These are phyloP conservation scores for Phytophthora capsici DNA, from an alignment of 352 stramenopile genomes.

Conservation along the genomic window DNA sequence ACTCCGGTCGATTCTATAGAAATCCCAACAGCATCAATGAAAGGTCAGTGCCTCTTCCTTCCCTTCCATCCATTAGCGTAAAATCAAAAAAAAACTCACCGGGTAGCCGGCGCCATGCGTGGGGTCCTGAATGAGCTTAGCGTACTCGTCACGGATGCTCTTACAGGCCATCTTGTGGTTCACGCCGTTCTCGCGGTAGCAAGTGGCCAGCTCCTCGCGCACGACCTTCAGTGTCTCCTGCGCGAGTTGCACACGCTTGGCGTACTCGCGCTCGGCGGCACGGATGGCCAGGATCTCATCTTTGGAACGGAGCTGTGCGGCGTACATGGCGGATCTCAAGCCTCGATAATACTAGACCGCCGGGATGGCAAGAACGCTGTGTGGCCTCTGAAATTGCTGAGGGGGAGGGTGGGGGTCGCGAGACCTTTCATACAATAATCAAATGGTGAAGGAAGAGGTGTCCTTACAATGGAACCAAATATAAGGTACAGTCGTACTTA, in stretches of 20 bases:
- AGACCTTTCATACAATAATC: background rate
- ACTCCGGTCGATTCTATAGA: conserved; percentile 42
- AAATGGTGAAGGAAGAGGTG: conserved; percentile 1
- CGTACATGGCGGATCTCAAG: conserved; percentile 48
- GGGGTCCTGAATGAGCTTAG: conserved; percentile 79
- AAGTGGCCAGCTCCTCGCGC: conserved; percentile 85
- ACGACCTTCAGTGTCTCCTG: conserved; percentile 87
- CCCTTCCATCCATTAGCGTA: background rate
- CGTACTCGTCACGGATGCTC: conserved; percentile 83
- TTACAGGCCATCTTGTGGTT: conserved; percentile 92
- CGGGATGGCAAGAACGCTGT: conserved; percentile 23
- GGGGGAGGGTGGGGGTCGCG: conserved; percentile 16
- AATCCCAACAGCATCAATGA: conserved; percentile 4
- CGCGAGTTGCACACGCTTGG: conserved; percentile 73
- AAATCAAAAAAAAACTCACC: conserved; percentile 33
- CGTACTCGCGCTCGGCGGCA: conserved; percentile 76
- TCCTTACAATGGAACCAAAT: conserved; percentile 11
- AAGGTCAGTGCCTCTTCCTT: conserved; percentile 1
- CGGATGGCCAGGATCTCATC: conserved; percentile 86
- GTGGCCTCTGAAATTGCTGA: conserved; percentile 30
- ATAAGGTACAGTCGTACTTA: conserved; percentile 12
- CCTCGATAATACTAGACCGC: conserved; percentile 30
- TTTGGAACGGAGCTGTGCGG: conserved; percentile 80
- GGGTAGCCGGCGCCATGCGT: conserved; percentile 75
- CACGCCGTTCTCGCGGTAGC: conserved; percentile 89